Evolutionary conservation across 2,329 filamentous ascomycete species (phyloP).

Genomic region (Atkinsonella texensis): DNA sequence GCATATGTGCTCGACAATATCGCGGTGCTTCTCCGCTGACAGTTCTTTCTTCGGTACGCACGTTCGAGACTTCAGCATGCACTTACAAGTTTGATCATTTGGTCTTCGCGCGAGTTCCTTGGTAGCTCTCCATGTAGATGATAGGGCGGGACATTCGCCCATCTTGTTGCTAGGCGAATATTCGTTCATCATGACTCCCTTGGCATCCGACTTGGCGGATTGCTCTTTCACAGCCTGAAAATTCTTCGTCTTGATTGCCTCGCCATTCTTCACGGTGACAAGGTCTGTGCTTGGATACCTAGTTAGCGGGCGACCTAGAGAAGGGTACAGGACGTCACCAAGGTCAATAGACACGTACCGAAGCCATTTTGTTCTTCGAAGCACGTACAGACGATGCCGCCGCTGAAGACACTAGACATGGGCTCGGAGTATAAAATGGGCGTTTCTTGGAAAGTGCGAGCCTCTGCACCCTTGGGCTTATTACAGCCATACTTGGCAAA

Average conservation of each 20-base stretch:
- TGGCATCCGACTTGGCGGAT: slow-evolving; percentile 56
- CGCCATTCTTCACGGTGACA: slow-evolving; percentile 44
- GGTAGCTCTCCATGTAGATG: slow-evolving; percentile 49
- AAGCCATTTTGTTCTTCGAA: slow-evolving; percentile 85
- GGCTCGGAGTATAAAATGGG: slow-evolving; percentile 62
- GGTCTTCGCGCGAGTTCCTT: slow-evolving; percentile 67
- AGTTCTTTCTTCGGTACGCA: slow-evolving; percentile 55
- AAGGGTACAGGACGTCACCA: slow-evolving; percentile 4
- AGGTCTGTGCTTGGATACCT: slow-evolving; percentile 36
- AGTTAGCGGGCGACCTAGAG: too few relatives aligned
- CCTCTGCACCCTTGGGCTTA: slow-evolving; percentile 32
- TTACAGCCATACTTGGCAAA: slow-evolving; percentile 99
- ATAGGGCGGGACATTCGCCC: slow-evolving; percentile 57
- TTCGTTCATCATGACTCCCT: slow-evolving; percentile 47
- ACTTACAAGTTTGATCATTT: slow-evolving; percentile 66
- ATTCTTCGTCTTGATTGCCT: slow-evolving; percentile 57
- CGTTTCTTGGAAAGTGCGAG: slow-evolving; percentile 77
- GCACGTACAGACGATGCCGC: slow-evolving; percentile 98
- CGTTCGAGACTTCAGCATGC: slow-evolving; percentile 63
- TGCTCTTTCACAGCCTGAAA: slow-evolving; percentile 60
- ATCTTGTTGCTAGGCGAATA: slow-evolving; percentile 65
- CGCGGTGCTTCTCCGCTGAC: slow-evolving; percentile 44
- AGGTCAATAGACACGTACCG: slow-evolving; percentile 35
- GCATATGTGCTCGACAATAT: slow-evolving; percentile 66
- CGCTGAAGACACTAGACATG: slow-evolving; percentile 83